Percentiles rank a stretch among this genome's conserved stretches.
Evolutionary conservation across 176 grass and related monocot genomes (phyloP).

Genomic region (Bromus sterilis): DNA sequence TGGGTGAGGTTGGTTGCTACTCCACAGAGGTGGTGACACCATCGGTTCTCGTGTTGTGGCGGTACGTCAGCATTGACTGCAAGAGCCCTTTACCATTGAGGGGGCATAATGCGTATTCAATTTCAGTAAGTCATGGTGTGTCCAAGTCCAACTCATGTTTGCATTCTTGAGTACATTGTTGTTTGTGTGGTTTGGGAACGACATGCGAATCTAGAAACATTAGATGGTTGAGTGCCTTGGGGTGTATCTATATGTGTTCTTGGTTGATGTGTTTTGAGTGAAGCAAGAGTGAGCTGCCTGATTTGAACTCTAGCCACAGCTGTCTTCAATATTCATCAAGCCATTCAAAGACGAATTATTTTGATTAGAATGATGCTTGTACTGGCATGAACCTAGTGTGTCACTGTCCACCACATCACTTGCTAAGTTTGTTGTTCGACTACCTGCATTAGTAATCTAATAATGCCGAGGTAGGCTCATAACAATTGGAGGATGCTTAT

Average conservation of each 20-base stretch:
- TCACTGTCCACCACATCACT: background rate
- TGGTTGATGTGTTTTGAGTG: background rate
- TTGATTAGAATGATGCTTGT: background rate
- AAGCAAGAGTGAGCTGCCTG: background rate
- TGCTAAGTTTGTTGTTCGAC: background rate
- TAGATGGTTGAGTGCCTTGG: background rate
- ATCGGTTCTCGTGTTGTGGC: no score
- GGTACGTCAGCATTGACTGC: no score
- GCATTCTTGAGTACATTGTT: background rate
- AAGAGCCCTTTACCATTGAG: background rate
- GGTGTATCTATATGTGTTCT: background rate
- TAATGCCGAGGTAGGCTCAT: background rate
- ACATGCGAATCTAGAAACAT: background rate
- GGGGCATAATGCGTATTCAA: slow-evolving; percentile 7
- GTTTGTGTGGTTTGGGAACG: background rate
- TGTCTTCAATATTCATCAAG: no score
- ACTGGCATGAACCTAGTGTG: background rate
- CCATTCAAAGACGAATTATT: background rate
- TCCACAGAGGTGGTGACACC: no score
- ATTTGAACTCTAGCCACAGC: background rate
- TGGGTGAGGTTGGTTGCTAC: no score
- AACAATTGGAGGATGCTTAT: background rate
- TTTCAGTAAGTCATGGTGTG: background rate
- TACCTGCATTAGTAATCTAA: background rate
- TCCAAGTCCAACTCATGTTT: background rate